Evolutionary conservation across 1,139 yeast genomes (phyloP).

Genomic region (Tardiomyces blankii): DNA sequence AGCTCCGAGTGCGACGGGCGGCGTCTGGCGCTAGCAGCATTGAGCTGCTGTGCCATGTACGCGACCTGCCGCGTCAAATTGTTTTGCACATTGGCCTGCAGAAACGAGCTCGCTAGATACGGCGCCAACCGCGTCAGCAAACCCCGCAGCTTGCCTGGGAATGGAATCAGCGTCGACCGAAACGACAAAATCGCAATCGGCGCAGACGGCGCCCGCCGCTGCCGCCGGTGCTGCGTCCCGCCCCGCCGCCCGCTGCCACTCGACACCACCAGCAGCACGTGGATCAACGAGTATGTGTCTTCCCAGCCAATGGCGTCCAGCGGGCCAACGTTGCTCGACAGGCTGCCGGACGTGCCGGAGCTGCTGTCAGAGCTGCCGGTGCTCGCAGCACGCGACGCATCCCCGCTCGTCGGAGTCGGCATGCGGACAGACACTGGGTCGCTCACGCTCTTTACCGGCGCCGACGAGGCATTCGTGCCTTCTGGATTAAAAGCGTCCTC

Average conservation of each 20-base stretch:
- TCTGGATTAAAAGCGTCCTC: constrained; percentile 17
- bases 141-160: constrained; percentile 19
- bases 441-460: no score
- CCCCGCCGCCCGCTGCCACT: background rate
- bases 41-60: background rate
- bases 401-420: background rate
- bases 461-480: no score
- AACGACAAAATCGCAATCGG: constrained; percentile 26
- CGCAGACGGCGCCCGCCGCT: constrained; percentile 11
- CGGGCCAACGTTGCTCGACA: constrained; percentile 5
- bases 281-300: constrained; percentile 22
- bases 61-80: constrained; percentile 14
- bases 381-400: background rate
- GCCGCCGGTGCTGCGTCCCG: background rate
- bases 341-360: background rate
- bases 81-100: constrained; percentile 23
- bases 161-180: constrained; percentile 24
- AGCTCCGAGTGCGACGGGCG: background rate
- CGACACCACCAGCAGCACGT: constrained; percentile 21
- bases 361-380: background rate
- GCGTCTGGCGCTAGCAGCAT: background rate
- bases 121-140: constrained; percentile 20
- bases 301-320: constrained; percentile 21
- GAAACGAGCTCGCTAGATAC: constrained; percentile 22
- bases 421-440: no score